phyloP scores from a whole-genome alignment of 2,329 filamentous ascomycete genomes.

The Blumeria graminis region DNA sequence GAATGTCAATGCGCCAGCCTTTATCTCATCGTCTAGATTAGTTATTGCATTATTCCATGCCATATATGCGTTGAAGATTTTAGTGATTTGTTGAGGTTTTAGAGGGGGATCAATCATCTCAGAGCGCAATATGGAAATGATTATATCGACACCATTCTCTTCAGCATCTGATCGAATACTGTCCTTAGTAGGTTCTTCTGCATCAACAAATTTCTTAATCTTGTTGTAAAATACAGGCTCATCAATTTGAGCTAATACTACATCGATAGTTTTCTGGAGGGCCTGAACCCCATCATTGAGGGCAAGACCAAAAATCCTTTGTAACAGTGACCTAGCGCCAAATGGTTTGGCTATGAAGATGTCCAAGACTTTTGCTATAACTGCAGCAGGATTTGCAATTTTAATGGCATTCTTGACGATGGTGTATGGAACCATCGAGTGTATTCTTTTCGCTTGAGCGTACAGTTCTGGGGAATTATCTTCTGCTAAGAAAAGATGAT shows the following conservation, averaged over 20 bases:
- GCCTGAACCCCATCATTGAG: constrained; percentile 72
- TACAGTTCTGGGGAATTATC: constrained; percentile 96
- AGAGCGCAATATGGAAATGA: constrained; percentile 65
- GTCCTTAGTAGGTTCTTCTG: constrained; percentile 50
- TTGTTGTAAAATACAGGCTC: constrained; percentile 60
- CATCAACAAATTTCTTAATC: constrained; percentile 53
- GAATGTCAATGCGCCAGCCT: constrained; percentile 74
- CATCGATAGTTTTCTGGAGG: constrained; percentile 71
- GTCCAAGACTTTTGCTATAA: constrained; percentile 90
- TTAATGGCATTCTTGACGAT: constrained; percentile 92
- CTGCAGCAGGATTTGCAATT: constrained; percentile 83
- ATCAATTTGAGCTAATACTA: constrained; percentile 51
- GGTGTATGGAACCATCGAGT: constrained; percentile 81
- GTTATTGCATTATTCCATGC: constrained; percentile 91
- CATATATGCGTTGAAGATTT: constrained; percentile 81
- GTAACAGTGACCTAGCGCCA: constrained; percentile 67
- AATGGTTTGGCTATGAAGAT: constrained; percentile 92
- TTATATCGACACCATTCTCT: constrained; percentile 53
- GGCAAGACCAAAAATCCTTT: constrained; percentile 82
- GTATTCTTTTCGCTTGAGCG: constrained; percentile 78
- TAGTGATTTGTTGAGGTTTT: constrained; percentile 49
- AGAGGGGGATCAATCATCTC: constrained; percentile 52
- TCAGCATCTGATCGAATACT: constrained; percentile 50
- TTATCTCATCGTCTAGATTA: constrained; percentile 69
- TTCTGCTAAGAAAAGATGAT: constrained; percentile 90